Conservation (phyloP, 768 basidiomycete genomes). For the Pleurotus giganteus region DNA sequence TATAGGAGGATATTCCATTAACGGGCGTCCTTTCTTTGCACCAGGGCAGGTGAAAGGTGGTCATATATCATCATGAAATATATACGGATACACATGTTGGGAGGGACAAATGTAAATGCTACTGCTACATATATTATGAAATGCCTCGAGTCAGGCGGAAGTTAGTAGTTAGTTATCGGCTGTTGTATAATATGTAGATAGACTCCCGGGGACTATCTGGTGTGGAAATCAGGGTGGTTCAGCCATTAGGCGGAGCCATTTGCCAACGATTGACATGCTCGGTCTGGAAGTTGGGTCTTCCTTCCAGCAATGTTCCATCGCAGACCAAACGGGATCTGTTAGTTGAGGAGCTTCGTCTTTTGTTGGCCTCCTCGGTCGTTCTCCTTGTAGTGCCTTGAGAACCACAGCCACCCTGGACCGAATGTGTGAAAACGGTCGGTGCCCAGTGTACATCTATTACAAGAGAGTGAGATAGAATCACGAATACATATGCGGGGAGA, state of each 20-base stretch:
- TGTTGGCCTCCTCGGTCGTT: neutral
- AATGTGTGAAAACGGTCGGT: slow-evolving; percentile 4
- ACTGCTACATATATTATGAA: no score
- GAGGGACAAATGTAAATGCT: neutral
- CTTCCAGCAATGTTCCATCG: neutral
- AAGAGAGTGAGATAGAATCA: neutral
- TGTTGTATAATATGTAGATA: no score
- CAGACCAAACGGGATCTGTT: neutral
- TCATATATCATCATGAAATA: slow-evolving; percentile 2
- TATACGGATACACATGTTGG: neutral
- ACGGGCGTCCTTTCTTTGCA: neutral
- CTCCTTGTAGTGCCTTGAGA: slow-evolving; percentile 1
- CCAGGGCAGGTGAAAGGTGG: neutral
- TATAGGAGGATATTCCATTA: slow-evolving; percentile 3
- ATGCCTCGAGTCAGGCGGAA: no score
- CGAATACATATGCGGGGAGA: neutral
- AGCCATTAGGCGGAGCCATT: neutral
- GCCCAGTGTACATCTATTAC: slow-evolving; percentile 5
- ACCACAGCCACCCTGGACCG: neutral
- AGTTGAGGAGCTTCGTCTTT: neutral
- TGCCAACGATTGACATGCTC: neutral
- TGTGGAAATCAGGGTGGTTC: neutral
- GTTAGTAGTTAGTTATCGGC: no score
- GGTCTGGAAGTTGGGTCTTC: slow-evolving; percentile 1
- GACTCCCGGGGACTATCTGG: no score